These are phyloP conservation scores for Entamoeba histolytica DNA, from an alignment of 208 protist genomes.

Conservation along the genomic window DNA sequence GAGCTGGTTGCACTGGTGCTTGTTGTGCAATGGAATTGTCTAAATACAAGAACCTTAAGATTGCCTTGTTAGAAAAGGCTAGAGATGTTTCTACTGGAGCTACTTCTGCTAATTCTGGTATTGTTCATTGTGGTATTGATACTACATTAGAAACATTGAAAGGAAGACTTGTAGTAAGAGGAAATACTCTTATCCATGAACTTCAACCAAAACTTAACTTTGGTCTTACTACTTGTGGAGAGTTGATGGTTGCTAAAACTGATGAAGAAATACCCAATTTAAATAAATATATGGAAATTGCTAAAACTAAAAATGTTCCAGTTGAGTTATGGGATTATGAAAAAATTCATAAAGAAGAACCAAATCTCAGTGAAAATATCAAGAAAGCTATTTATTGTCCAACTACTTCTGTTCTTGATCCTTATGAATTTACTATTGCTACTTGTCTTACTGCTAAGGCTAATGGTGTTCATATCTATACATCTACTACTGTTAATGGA, in stretches of 20 bases:
- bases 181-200: neutral
- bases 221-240: neutral
- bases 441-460: neutral
- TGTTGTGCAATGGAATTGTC: constrained; percentile 4
- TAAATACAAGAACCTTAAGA: constrained; percentile 1
- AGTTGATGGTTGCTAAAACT: constrained; percentile 5
- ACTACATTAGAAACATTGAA: constrained; percentile 5
- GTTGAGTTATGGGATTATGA: constrained; percentile 1
- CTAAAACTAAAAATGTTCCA: neutral
- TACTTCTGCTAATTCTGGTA: constrained; percentile 13
- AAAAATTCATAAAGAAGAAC: constrained; percentile 7
- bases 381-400: neutral
- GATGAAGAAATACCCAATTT: neutral
- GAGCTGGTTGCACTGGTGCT: neutral
- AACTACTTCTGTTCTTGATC: constrained; percentile 5
- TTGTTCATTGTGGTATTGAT: constrained; percentile 9
- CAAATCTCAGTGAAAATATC: neutral
- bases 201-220: neutral
- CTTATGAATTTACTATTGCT: constrained; percentile 10
- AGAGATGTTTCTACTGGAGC: neutral
- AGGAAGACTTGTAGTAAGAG: neutral
- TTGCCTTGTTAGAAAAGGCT: neutral
- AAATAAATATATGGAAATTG: neutral
- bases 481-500: neutral
- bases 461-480: constrained; percentile 1